Percentiles rank a stretch among this genome's conserved stretches.
phyloP scores from a whole-genome alignment of 306 rosid species.

The Acacia crassicarpa region DNA sequence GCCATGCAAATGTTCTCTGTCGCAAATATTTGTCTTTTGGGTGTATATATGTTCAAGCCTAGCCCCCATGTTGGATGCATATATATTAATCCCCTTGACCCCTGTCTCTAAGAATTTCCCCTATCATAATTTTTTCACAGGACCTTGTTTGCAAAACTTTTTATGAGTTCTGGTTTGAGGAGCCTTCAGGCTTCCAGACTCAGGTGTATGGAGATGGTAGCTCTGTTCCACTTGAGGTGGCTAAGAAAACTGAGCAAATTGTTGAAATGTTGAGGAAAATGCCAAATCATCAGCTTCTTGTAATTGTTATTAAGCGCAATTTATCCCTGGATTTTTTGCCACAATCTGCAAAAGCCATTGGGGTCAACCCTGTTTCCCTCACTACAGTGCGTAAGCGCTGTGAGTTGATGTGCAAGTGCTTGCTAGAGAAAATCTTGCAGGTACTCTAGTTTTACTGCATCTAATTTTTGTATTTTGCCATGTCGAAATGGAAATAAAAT shows the following conservation, averaged over 20 bases:
- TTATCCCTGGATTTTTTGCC: constrained; percentile 97
- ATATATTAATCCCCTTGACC: not conserved
- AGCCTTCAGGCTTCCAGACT: constrained; percentile 70
- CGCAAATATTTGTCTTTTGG: constrained; percentile 16
- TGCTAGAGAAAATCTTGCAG: constrained; percentile 93
- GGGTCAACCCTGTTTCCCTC: constrained; percentile 78
- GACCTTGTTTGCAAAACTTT: constrained; percentile 99
- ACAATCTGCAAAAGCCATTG: constrained; percentile 84
- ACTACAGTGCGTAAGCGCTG: constrained; percentile 90
- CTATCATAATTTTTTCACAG: constrained; percentile 44
- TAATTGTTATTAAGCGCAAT: constrained; percentile 83
- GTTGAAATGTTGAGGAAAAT: constrained; percentile 84
- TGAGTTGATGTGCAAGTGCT: constrained; percentile 97
- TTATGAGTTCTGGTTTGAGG: constrained; percentile 98
- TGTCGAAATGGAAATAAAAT: constrained; percentile 23
- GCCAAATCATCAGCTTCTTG: constrained; percentile 88
- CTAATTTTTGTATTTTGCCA: constrained; percentile 10
- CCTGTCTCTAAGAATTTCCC: constrained; percentile 3
- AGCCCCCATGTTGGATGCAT: not conserved
- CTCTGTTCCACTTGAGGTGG: constrained; percentile 86
- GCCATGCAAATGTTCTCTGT: constrained; percentile 16
- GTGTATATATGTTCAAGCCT: constrained; percentile 12
- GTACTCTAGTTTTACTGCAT: constrained; percentile 38
- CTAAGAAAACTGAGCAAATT: constrained; percentile 88
- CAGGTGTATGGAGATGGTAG: constrained; percentile 81